Base-by-base conservation (phyloP, 805 yeast genomes). In the Zygosaccharomyces bailii region DNA sequence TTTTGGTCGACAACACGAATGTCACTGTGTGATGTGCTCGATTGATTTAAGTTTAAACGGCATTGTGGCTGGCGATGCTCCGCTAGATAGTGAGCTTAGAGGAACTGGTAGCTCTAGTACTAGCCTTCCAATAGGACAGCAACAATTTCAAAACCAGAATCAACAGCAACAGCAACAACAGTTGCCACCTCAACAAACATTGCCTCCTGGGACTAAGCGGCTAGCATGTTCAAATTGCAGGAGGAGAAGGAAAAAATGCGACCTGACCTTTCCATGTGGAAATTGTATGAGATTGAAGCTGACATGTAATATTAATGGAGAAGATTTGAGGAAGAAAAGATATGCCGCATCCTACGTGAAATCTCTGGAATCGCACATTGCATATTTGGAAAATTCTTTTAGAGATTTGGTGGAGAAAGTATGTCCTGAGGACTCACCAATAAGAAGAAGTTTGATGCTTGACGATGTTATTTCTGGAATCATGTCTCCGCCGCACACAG, bases 281-380 rank as follows among this genome's bases (percentile, higher is more conserved):
- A 70, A 69, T 45, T 77, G 82, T 51, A 57, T 60, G 11, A 69
- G 69, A 43, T 59, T 71, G 4, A 65, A 66, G 4, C 65, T 70
- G 11, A 74, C 68, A 29, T 77, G 82, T 53, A 66, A 75, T 35
- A 69, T 69, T 29, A 70, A 72, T 10, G 69, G 70, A 9, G 69
- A 67, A 48, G 82, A 77, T 53, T 62, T 75, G 66, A 63, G 82
- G 31, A 76, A 74, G 51, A 73, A 71, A 45, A 59, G 81, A 37
- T 77, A 78, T 3, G 67, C 75, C 0, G 73, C 72, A 7, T 66
- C 70, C 35, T 76, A 77, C 52, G 80, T 77, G n/a, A 68, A 69
- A 35, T 62, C 69, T 2, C 56, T 77, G 34, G 79, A 66, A 44
- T 46, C 52, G 1, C 67, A 63, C 35, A 52, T 63, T 25, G 57